These are phyloP conservation scores for Entomophthora muscae DNA, from an alignment of 371 early-diverging fungal species.

Conservation along the genomic window DNA sequence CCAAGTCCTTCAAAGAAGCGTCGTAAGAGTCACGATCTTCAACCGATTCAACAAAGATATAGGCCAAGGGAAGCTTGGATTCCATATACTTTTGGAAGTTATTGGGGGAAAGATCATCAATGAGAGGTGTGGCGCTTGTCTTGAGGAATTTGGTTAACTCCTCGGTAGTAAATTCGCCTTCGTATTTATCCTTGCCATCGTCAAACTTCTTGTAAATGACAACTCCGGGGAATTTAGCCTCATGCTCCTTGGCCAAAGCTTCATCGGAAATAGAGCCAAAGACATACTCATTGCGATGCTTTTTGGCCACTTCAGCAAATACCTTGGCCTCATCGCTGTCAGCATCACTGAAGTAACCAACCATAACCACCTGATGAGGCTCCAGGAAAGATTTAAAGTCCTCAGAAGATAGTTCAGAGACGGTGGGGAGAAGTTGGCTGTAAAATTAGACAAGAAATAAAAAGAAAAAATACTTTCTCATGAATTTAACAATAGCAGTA, in stretches of 20 bases:
- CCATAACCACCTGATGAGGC: conserved; percentile 71
- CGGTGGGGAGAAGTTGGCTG: conserved; percentile 59
- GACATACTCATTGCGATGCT: conserved; percentile 56
- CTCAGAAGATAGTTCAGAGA: conserved; percentile 41
- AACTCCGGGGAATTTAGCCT: conserved; percentile 36
- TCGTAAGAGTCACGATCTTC: conserved; percentile 35
- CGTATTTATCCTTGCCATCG: conserved; percentile 49
- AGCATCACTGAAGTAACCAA: conserved; percentile 46
- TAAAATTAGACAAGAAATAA: conserved; percentile 5
- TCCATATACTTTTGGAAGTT: conserved; percentile 73
- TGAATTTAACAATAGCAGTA: conserved; percentile 64
- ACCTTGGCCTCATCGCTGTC: conserved; percentile 37
- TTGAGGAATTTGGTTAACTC: conserved; percentile 42
- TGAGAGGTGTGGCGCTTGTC: conserved; percentile 55
- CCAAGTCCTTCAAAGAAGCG: conserved; percentile 37
- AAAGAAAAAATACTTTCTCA: conserved; percentile 54
- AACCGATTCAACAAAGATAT: conserved; percentile 51
- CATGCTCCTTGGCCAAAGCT: conserved; percentile 24
- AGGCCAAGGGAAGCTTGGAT: conserved; percentile 70
- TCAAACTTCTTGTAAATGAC: conserved; percentile 83
- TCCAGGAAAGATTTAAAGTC: conserved; percentile 49
- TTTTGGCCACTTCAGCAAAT: conserved; percentile 45
- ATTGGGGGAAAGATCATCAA: conserved; percentile 76
- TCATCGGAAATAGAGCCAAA: conserved; percentile 48
- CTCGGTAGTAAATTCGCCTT: conserved; percentile 30